Evolutionary conservation across 352 stramenopile species (phyloP).

Genomic region (Thalassiosira ordinaria): DNA sequence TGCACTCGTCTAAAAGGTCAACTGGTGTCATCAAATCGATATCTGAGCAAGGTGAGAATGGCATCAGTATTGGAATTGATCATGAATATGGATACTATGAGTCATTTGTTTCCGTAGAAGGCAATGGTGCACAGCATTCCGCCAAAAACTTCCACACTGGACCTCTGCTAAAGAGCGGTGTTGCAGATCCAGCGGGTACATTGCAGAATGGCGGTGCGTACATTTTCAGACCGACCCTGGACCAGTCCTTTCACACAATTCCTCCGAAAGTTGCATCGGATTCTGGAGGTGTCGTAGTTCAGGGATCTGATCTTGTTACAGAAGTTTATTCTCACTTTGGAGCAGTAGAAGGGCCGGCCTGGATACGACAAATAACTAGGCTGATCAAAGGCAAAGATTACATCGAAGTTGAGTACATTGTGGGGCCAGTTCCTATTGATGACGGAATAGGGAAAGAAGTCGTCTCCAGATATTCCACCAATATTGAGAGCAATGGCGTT

Average conservation of each 20-base stretch:
- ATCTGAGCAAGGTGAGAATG: slow-evolving; percentile 12
- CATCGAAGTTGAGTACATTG: slow-evolving; percentile 95
- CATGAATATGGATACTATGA: slow-evolving; percentile 70
- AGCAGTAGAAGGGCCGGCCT: slow-evolving; percentile 75
- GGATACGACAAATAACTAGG: slow-evolving; percentile 91
- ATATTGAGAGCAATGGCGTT: slow-evolving; percentile 65
- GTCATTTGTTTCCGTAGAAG: too few species aligned
- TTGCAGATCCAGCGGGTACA: slow-evolving; percentile 18
- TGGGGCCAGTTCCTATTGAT: slow-evolving; percentile 87
- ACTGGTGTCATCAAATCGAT: slow-evolving; percentile 59
- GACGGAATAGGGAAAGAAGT: slow-evolving; percentile 94
- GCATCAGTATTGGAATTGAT: slow-evolving; percentile 43
- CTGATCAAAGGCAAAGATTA: slow-evolving; percentile 89
- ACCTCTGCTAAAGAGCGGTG: too few species aligned
- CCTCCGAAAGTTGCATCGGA: not conserved
- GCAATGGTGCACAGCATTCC: too few species aligned
- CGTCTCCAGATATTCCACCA: slow-evolving; percentile 89
- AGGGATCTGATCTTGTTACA: slow-evolving; percentile 64
- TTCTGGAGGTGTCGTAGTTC: slow-evolving; percentile 66
- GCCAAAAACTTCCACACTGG: too few species aligned
- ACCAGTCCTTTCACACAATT: slow-evolving; percentile 33
- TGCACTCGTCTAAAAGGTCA: slow-evolving; percentile 17
- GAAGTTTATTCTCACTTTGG: slow-evolving; percentile 87
- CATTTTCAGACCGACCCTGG: slow-evolving; percentile 90
- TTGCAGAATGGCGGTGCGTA: slow-evolving; percentile 94